A percentile compares a stretch with the other conserved stretches of the same genome.
Evolutionary conservation across 2,329 filamentous ascomycete species (phyloP).

Genomic region (Verticillium longisporum): DNA sequence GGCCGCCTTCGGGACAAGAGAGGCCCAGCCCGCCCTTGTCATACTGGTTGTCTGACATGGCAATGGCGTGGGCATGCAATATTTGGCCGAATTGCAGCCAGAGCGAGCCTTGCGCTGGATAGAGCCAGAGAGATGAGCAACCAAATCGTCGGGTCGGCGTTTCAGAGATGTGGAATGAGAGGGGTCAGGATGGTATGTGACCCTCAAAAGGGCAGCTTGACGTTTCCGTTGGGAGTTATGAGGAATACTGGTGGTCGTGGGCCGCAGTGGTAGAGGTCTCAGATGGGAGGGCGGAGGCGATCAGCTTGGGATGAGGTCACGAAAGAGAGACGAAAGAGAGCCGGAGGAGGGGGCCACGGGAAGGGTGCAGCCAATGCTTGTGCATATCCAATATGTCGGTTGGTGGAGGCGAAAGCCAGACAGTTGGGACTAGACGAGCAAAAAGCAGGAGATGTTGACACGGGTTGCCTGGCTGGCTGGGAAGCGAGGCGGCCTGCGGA

Average conservation of each 20-base stretch:
- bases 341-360: neutral
- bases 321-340: neutral
- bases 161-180: neutral
- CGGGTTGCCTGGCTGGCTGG: neutral
- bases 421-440: neutral
- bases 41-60: neutral
- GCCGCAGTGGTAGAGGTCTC: neutral
- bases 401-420: neutral
- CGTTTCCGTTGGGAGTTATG: neutral
- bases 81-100: neutral
- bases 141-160: neutral
- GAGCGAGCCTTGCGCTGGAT: neutral
- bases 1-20: conserved; percentile 21
- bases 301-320: neutral
- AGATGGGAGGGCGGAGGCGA: neutral
- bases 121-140: neutral
- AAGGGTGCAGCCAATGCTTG: neutral
- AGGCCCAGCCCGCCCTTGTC: conserved; percentile 15
- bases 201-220: neutral
- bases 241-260: neutral
- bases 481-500: neutral
- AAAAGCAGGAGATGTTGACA: neutral
- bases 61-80: neutral
- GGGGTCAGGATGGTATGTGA: neutral
- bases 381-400: neutral